These are phyloP conservation scores for Candida labiduridarum DNA, from an alignment of 1,139 yeast species.

Conservation along the genomic window DNA sequence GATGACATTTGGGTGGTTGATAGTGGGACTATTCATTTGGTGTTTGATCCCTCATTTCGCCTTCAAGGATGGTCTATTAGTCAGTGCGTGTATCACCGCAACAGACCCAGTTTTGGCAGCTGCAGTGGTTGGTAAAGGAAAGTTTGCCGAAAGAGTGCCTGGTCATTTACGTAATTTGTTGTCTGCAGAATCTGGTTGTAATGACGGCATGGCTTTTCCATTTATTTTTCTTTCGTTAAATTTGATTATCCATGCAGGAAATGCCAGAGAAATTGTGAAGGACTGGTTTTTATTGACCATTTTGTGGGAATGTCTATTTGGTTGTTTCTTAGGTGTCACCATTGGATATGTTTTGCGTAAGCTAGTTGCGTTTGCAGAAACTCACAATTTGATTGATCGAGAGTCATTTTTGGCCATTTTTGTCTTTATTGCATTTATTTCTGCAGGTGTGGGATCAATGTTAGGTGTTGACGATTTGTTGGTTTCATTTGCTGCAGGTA, in stretches of 20 bases:
- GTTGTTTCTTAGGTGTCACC: conserved; percentile 72
- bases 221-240: conserved; percentile 78
- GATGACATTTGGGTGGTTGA: conserved; percentile 93
- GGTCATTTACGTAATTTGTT: conserved; percentile 90
- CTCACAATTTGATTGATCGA: conserved; percentile 75
- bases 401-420: conserved; percentile 94
- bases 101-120: conserved; percentile 98
- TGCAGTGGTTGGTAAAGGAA: conserved; percentile 97
- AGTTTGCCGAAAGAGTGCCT: conserved; percentile 95
- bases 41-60: conserved; percentile 77
- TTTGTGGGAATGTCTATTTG: conserved; percentile 86
- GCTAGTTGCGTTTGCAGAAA: conserved; percentile 78
- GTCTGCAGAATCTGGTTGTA: conserved; percentile 95
- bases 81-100: conserved; percentile 94
- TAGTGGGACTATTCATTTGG: conserved; percentile 87
- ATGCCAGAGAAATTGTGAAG: conserved; percentile 69
- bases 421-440: conserved; percentile 78
- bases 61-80: conserved; percentile 75
- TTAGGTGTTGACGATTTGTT: conserved; percentile 91
- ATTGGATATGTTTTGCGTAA: conserved; percentile 80
- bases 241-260: conserved; percentile 65
- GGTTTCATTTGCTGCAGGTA: conserved; percentile 94
- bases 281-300: conserved; percentile 85
- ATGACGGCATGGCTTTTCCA: conserved; percentile 98
- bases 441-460: conserved; percentile 93